Percentiles rank a stretch among this genome's conserved stretches.
phyloP scores from a whole-genome alignment of 768 basidiomycete species.

The Serendipita sp. region DNA sequence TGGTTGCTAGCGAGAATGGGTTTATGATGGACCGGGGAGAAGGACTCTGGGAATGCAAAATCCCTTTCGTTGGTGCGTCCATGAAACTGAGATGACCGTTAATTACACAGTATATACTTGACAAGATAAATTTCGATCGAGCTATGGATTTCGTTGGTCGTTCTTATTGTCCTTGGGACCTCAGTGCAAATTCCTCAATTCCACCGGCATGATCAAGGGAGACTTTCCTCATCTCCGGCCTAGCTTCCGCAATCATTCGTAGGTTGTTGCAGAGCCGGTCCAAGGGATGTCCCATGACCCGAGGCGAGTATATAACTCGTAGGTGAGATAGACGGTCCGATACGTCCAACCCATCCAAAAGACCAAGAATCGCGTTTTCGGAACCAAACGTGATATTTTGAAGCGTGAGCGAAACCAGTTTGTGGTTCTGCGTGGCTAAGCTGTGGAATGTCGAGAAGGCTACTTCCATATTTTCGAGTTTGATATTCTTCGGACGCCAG shows the following conservation, averaged over 20 bases:
- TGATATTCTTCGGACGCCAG: not conserved
- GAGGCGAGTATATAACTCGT: no score
- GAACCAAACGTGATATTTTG: not conserved
- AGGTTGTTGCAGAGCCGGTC: no score
- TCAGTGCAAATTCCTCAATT: no score
- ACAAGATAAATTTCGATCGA: no score
- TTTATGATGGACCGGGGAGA: not conserved
- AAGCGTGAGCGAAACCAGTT: not conserved
- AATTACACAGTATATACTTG: no score
- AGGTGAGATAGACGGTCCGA: not conserved
- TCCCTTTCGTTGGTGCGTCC: not conserved
- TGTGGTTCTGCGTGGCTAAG: not conserved
- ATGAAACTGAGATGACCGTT: not conserved
- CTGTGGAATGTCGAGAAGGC: not conserved
- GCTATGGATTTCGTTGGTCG: no score
- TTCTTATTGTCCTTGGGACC: no score
- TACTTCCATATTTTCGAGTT: not conserved
- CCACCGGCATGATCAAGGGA: no score
- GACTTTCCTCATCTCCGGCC: no score
- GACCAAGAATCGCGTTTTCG: not conserved
- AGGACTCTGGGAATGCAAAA: not conserved
- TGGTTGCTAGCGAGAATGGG: not conserved
- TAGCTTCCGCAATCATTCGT: no score
- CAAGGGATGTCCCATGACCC: no score
- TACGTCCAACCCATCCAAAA: not conserved